Evolutionary conservation across 2,329 filamentous ascomycete species (phyloP), one percentile per base, ranked within the genome.

Genomic region (Aspergillus fumigatus): DNA sequence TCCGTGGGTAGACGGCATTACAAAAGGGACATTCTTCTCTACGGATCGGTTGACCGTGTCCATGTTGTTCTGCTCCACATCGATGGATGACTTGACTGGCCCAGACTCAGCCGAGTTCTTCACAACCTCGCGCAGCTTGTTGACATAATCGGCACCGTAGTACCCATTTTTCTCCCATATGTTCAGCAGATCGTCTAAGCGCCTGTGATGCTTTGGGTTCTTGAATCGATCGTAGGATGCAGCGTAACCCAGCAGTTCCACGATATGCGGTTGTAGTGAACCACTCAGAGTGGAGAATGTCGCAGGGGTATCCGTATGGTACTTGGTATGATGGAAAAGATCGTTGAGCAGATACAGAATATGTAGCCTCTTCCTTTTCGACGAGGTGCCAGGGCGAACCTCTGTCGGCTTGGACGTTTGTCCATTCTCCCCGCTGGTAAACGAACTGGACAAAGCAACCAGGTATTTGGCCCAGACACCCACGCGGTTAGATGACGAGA

Each of bases 301-400:
- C 45, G 77, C 77, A 19, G 64, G 62, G 8, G 66, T 61, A 23
- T 75, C 73, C 50, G 80, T 77, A 58, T 83, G 77, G 58, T 77
- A 78, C 62, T 84, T 82, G 56, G 82, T 78, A 68, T 92, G 88
- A 69, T 92, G 86, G 25, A 96, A 79, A 26, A 90, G 76, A 72
- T 96, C 92, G 73, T 86, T 92, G 58, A 94, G 66, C 45, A 96
- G 74, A 71, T 93, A 92, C 5, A 96, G 79, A 5, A 94, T 73
- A 72, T 93, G 87, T 14, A 96, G 79, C 17, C 87, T 83, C 66
- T 84, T 88, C 59, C 90, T 84, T 68, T 84, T 86, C 32, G 81
- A 75, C 50, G 86, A 89, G 2, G 84, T 57, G 19, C 45, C 35
- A 52, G 35, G 52, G 3, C 48, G 51, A 6, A 35, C 14, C 25